Evolutionary conservation across 768 basidiomycete genomes (phyloP).

Genomic region (Neoboletus subvelutipes): DNA sequence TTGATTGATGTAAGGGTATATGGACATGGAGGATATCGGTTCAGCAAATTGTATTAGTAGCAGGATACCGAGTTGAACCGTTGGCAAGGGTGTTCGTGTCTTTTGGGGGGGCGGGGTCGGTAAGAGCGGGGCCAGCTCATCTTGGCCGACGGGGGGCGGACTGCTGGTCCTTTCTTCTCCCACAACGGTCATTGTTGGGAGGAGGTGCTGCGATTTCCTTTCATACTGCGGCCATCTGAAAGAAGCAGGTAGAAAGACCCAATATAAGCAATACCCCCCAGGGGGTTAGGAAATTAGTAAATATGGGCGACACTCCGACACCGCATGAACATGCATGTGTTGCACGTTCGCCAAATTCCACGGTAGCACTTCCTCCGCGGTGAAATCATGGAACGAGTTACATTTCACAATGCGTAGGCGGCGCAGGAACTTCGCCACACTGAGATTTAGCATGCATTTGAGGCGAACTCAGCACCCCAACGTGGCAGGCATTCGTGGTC

Average conservation of each 20-base stretch:
- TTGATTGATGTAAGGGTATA: conserved; percentile 50
- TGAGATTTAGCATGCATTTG: not conserved
- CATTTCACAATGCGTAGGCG: not conserved
- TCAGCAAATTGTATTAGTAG: conserved; percentile 35
- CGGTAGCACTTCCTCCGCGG: no score
- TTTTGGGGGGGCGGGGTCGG: not conserved
- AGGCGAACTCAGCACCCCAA: no score
- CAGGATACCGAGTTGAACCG: conserved; percentile 38
- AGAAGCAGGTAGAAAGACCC: not conserved
- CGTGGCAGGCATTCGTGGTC: no score
- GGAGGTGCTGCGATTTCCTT: not conserved
- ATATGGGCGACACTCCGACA: not conserved
- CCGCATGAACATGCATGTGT: no score
- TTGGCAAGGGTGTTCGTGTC: conserved; percentile 36
- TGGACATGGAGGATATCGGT: conserved; percentile 41
- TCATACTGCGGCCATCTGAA: not conserved
- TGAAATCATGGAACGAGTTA: no score
- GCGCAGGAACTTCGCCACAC: not conserved
- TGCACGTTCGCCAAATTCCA: not conserved
- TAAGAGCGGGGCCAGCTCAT: conserved; percentile 16
- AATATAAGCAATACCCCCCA: not conserved
- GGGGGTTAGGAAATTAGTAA: not conserved
- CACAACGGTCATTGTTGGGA: not conserved
- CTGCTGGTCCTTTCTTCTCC: not conserved
- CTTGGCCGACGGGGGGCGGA: not conserved